Percentiles rank a stretch among this genome's conserved stretches.
Evolutionary conservation across 2,329 filamentous ascomycete species (phyloP).

Genomic region (Shiraia bambusicola): DNA sequence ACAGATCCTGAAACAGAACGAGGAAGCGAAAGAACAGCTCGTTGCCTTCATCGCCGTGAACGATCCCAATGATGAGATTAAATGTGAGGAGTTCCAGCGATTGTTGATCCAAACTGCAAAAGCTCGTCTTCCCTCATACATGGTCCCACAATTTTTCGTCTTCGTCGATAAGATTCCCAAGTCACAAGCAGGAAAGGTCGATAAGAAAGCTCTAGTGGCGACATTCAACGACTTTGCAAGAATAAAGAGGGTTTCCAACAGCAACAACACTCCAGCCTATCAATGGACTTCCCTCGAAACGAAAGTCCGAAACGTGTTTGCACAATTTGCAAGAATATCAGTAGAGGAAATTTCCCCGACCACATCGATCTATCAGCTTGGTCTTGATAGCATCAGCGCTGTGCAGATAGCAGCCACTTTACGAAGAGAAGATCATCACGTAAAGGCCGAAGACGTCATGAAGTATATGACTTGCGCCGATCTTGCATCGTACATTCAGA

Average conservation of each 20-base stretch:
- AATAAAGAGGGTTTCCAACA: constrained; percentile 1
- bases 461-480: constrained; percentile 48
- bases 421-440: constrained; percentile 57
- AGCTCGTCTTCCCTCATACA: constrained; percentile 38
- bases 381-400: constrained; percentile 87
- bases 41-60: constrained; percentile 36
- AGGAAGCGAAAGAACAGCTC: constrained; percentile 35
- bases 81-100: constrained; percentile 17
- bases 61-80: constrained; percentile 2
- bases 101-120: constrained; percentile 20
- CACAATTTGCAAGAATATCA: constrained; percentile 58
- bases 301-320: constrained; percentile 58
- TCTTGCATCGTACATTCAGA: constrained; percentile 32
- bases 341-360: constrained; percentile 55
- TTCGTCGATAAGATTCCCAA: constrained; percentile 37
- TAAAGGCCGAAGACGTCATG: constrained; percentile 74
- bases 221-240: constrained; percentile 32
- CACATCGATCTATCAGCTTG: constrained; percentile 83
- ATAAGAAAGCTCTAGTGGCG: constrained; percentile 36
- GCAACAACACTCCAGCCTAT: constrained; percentile 7
- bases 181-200: constrained; percentile 46
- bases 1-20: constrained; percentile 34
- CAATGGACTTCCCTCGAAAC: constrained; percentile 57
- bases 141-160: constrained; percentile 43
- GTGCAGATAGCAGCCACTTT: constrained; percentile 72